A percentile compares a stretch with the other conserved stretches of the same genome.
Evolutionary conservation across 1,139 yeast genomes (phyloP).

Genomic region (Lodderomyces metapsilosis): DNA sequence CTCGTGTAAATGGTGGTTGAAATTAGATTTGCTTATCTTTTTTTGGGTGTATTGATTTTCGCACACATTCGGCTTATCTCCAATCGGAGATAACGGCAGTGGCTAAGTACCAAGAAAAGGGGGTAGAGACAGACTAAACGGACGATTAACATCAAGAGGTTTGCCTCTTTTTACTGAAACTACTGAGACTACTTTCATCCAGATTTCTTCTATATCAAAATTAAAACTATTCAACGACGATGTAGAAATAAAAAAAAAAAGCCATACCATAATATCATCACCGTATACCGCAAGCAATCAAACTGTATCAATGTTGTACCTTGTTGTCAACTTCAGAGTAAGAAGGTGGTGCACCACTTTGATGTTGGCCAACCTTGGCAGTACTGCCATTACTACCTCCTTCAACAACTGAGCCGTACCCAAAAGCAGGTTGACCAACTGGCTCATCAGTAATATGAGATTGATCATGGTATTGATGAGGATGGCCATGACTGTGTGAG

Average conservation of each 20-base stretch:
- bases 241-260: neutral
- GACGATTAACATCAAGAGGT: no score
- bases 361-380: constrained; percentile 2
- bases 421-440: constrained; percentile 9
- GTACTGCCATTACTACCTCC: constrained; percentile 13
- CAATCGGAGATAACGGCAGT: no score
- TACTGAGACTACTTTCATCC: no score
- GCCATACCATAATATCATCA: neutral
- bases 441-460: constrained; percentile 11
- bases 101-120: no score
- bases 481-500: constrained; percentile 21
- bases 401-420: constrained; percentile 28
- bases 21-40: neutral
- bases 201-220: no score
- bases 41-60: no score
- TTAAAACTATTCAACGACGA: neutral
- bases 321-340: constrained; percentile 32
- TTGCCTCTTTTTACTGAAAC: no score
- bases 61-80: no score
- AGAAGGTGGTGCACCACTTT: constrained; percentile 30
- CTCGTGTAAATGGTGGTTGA: no score
- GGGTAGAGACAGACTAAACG: no score
- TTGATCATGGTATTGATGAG: neutral
- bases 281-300: neutral
- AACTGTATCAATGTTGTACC: constrained; percentile 9